phyloP scores from a whole-genome alignment of 306 rosid species.

The Echinosophora koreensis region DNA sequence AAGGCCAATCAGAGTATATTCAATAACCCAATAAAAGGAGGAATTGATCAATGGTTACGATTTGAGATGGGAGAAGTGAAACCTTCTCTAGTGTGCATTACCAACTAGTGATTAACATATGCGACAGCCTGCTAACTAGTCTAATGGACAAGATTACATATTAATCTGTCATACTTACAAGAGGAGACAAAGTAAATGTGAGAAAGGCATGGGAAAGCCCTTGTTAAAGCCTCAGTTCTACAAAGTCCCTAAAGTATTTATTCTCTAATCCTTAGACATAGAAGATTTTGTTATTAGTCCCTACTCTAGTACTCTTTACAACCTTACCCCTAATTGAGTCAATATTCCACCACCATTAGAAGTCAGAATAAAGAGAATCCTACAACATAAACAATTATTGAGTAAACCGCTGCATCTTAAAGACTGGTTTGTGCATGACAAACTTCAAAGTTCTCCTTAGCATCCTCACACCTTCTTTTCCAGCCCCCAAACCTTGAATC shows the following conservation, averaged over 20 bases:
- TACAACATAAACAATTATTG: slow-evolving; percentile 31
- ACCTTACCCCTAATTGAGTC: slow-evolving; percentile 26
- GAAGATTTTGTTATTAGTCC: slow-evolving; percentile 27
- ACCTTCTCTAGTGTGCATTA: not conserved
- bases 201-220: slow-evolving; percentile 8
- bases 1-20: no score
- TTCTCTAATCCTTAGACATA: slow-evolving; percentile 6
- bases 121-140: not conserved
- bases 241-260: slow-evolving; percentile 35
- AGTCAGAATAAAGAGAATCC: slow-evolving; percentile 28
- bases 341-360: slow-evolving; percentile 23
- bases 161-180: not conserved
- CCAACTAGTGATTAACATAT: not conserved
- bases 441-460: slow-evolving; percentile 63
- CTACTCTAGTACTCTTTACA: not conserved
- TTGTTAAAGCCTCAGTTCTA: not conserved
- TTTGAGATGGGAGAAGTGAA: no score
- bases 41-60: no score
- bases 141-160: not conserved
- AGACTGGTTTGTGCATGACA: slow-evolving; percentile 51
- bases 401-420: slow-evolving; percentile 32
- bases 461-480: slow-evolving; percentile 49
- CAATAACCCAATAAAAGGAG: no score
- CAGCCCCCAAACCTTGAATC: slow-evolving; percentile 56
- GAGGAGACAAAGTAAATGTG: not conserved